Base-by-base conservation (phyloP, 208 protist genomes). In the Strigomonas culicis region DNA sequence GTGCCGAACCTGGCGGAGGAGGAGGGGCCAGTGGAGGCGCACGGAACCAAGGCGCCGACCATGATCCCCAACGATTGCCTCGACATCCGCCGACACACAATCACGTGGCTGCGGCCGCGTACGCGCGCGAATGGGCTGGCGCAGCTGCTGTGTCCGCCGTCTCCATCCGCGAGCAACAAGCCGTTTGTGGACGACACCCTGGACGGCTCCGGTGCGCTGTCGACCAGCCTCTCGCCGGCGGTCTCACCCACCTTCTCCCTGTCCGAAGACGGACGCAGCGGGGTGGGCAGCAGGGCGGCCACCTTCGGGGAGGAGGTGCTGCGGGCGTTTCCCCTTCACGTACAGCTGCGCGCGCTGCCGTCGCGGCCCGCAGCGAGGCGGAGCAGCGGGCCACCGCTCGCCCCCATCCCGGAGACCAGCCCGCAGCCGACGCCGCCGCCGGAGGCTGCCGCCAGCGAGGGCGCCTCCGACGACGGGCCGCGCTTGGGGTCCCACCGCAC, bases 231-330 rank as follows among this genome's bases (percentile, higher is more conserved):
- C 15, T 44, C 39, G 1, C 39, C 39, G 8, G 39, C 15, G 39
- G 15, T 15, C 15, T 19, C 39, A 15, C 39, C 39, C 39, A 44
- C 39, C 39, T 44, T 44, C 39, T 44, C 39, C 8, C 1, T 17
- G 13, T 44, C 13, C 11, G 39, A 44, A 19, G 39, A 44, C 8
- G 13, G 39, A 44, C 39, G 39, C 15, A 15, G 39, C 19, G 13
- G 39, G 59, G 59, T 44, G 15, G 39, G 39, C 10, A 15, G 39
- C 8, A 31, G 31, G 19, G 55, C 31, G 25, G 31, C n/a, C 57
- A 32, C 8, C 7, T 61, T 61, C 24, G 57, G 57, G 2, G 57
- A 61, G 27, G 57, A 47, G 32, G 22, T 61, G 36, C 19, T 61
- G 7, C 21, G 24, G 15, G 22, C 36, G 2, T 31, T 61, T 25